Evolutionary conservation across 225 moss, liverwort and hornwort genomes (phyloP), one percentile per base, ranked within the genome.

Genomic region (Straminergon stramineum): DNA sequence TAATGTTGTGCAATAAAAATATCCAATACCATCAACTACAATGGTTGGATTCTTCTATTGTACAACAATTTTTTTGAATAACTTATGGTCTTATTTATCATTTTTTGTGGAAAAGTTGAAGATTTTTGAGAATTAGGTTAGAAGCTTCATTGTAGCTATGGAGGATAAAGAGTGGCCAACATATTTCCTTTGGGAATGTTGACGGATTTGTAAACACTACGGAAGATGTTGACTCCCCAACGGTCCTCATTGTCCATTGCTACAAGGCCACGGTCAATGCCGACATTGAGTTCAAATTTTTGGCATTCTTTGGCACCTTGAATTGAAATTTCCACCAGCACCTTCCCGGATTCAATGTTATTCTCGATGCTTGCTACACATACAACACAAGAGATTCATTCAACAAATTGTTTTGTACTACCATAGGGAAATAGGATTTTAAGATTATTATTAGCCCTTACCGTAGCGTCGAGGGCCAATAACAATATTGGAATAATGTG

Each of bases 211-310:
- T 87, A 87, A 37, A 92, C 84, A 37, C 80, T 89, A 26, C 73
- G 75, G 75, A 92, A 92, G 83, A 92, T 81, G 68, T 92, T 89
- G 45, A 92, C 89, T 32, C 92, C 90, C 92, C 92, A 91, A 8
- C 45, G 87, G 55, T 92, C 90, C 18, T 92, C 30, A 75, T 90
- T 92, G 90, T 92, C 90, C 60, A 92, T 80, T 11, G 87, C 92
- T 80, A 92, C 92, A 15, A 92, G 90, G 52, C 92, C 90, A 10
- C 84, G 84, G 55, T 92, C 80, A 5, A n/a, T 90, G 87, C 92
- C 89, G 53, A 90, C 89, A 10, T 34, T 76, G 77, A 92, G 92
- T 62, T 61, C 85, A 9, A 92, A 91, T 57, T 70, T 81, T 27
- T 64, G 85, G 32, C 51, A 69, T 15, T 91, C 76, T 20, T 3